Percentiles rank a stretch among this genome's conserved stretches.
These are phyloP conservation scores for Begonia loranthoides DNA, from an alignment of 306 rosid genomes.

Conservation along the genomic window DNA sequence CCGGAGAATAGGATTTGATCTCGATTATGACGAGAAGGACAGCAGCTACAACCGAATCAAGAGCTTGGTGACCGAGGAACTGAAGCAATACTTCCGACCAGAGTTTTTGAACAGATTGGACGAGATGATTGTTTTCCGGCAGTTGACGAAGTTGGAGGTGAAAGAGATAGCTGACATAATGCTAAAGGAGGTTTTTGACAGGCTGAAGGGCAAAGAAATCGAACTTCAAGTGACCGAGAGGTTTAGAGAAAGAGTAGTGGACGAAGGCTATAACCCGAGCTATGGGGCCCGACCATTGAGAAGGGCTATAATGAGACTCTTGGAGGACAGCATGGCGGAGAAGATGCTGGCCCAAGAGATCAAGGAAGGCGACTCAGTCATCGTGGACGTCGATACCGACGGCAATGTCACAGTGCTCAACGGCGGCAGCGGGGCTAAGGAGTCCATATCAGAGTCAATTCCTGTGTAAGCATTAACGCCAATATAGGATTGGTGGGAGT, in stretches of 20 bases:
- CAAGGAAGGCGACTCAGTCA: slow-evolving; percentile 55
- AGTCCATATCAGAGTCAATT: slow-evolving; percentile 23
- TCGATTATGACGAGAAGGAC: slow-evolving; percentile 28
- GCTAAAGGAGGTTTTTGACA: slow-evolving; percentile 56
- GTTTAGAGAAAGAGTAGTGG: slow-evolving; percentile 42
- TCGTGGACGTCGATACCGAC: slow-evolving; percentile 53
- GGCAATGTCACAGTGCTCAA: slow-evolving; percentile 19
- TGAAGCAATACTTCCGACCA: slow-evolving; percentile 76
- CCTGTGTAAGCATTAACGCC: slow-evolving; percentile 20
- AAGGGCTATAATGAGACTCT: slow-evolving; percentile 45
- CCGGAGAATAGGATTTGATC: neutral
- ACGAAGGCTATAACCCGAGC: slow-evolving; percentile 47
- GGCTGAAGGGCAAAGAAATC: slow-evolving; percentile 42
- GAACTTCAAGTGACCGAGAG: slow-evolving; percentile 60
- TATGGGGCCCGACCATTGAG: slow-evolving; percentile 84
- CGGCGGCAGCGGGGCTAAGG: neutral
- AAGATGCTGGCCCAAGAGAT: slow-evolving; percentile 45
- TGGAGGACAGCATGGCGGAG: slow-evolving; percentile 71
- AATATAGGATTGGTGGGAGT: no score
- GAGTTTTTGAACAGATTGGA: slow-evolving; percentile 89
- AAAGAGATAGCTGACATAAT: slow-evolving; percentile 42
- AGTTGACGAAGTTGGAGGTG: slow-evolving; percentile 79
- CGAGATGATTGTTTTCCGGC: slow-evolving; percentile 76
- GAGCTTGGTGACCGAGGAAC: slow-evolving; percentile 66
- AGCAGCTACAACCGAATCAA: slow-evolving; percentile 59